A percentile compares a stretch with the other conserved stretches of the same genome.
phyloP scores from a whole-genome alignment of 2,329 filamentous ascomycete genomes.

The Endothia cerciana region DNA sequence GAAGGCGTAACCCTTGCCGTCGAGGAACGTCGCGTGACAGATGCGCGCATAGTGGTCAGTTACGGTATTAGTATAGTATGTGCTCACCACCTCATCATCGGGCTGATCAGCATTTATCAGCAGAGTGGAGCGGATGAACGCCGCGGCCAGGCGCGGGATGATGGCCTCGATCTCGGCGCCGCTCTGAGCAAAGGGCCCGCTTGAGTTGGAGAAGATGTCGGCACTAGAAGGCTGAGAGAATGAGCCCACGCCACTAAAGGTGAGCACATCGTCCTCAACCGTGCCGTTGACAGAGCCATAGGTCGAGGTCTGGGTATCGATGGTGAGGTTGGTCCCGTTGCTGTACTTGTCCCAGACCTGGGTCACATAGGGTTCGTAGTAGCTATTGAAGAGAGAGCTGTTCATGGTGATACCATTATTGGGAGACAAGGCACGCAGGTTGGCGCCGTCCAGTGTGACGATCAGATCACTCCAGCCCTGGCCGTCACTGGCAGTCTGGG shows the following conservation, averaged over 20 bases:
- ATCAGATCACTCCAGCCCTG: constrained; percentile 58
- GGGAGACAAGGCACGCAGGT: constrained; percentile 57
- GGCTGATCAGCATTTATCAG: constrained; percentile 57
- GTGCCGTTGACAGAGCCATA: constrained; percentile 46
- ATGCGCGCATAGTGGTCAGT: constrained; percentile 72
- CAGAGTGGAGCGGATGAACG: constrained; percentile 75
- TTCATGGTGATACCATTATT: constrained; percentile 53
- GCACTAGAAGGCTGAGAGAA: constrained; percentile 52
- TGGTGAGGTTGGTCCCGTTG: constrained; percentile 43
- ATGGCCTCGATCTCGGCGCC: constrained; percentile 60
- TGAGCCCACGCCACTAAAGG: constrained; percentile 43
- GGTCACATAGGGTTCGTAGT: constrained; percentile 56
- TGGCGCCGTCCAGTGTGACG: constrained; percentile 41
- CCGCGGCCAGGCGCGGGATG: constrained; percentile 74
- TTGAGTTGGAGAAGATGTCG: constrained; percentile 58
- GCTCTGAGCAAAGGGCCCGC: constrained; percentile 59
- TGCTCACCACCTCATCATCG: constrained; percentile 49
- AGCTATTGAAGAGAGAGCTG: constrained; percentile 50
- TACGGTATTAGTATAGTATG: constrained; percentile 57
- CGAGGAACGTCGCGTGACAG: constrained; percentile 62
- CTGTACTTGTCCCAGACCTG: constrained; percentile 56
- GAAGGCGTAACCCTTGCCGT: constrained; percentile 69
- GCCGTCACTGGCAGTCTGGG: constrained; percentile 51
- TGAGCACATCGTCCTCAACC: constrained; percentile 50
- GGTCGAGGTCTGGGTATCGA: constrained; percentile 56